Evolutionary conservation across 164 flowering plant species (phyloP), one percentile per base, ranked within the genome.

Genomic region (Magnolia changhungtana): DNA sequence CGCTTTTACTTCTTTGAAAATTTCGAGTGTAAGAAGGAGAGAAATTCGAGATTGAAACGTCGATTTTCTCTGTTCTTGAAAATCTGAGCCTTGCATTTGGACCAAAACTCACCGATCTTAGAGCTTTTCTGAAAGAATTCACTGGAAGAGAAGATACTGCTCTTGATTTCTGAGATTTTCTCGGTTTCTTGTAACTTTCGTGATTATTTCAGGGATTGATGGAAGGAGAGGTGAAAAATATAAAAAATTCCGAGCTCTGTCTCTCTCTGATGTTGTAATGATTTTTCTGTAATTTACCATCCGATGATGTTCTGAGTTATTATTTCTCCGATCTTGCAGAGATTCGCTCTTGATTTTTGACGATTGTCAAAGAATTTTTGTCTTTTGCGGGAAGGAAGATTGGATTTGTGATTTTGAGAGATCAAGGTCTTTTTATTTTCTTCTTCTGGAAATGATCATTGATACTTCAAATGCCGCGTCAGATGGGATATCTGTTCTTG

Each of bases 1-100:
- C 79, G 73, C 73, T 81, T 50, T 72, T 18, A 71, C 72, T 76
- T 68, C 29, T 58, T 18, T 55, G 52, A 50, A 11, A 16, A 55
- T 29, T 68, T 7, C 71, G 9, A 5, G n/a, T 50, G 2, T 59
- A 11, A 18, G 50, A 50, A 71, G 16, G 58, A 24, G 52, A 24
- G 24, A 67, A 14, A 14, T 14, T 3, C 52, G 27, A 59, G 45
- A 71, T 61, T 65, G 23, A 59, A 68, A 71, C 23, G n/a, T 61
- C 65, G 61, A 50, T 45, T 27, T 49, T 55, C 4, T 55, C 16
- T 11, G 13, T 16, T 55, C 18, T 55, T 16, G 61, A 16, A 16
- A 16, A 55, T 55, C 18, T 55, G 61, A 55, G 61, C 16, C 61
- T 55, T 55, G 61, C 61, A 72, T 69, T 37, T 20, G 45, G 20